phyloP scores from a whole-genome alignment of 331 rosid species.

The Quercus lobata region DNA sequence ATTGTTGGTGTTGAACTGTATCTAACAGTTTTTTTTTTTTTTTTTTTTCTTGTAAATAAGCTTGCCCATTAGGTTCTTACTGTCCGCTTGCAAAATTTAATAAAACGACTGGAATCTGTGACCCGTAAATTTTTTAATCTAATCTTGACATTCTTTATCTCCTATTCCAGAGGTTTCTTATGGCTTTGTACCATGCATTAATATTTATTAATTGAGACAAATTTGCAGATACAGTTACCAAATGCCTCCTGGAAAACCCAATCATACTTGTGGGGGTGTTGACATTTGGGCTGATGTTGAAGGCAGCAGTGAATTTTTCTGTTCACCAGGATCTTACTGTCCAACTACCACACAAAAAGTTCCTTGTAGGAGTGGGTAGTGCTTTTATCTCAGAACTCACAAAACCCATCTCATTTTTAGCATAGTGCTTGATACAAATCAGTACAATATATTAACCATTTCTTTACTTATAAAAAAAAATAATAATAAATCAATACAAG shows the following conservation, averaged over 20 bases:
- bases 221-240: conserved; percentile 74
- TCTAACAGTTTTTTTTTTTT: not conserved
- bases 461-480: too few relatives aligned
- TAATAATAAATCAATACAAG: not conserved
- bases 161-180: not conserved
- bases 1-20: not conserved
- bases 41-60: conserved; percentile 38
- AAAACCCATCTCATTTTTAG: not conserved
- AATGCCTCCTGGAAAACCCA: conserved; percentile 54
- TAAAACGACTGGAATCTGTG: conserved; percentile 58
- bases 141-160: not conserved
- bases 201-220: conserved; percentile 17
- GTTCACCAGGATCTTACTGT: conserved; percentile 80
- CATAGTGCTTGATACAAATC: not conserved
- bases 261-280: conserved; percentile 84
- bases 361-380: conserved; percentile 70
- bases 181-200: conserved; percentile 1
- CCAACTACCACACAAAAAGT: conserved; percentile 50
- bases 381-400: conserved; percentile 33
- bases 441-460: not conserved
- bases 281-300: conserved; percentile 63
- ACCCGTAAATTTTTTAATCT: conserved; percentile 56
- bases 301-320: conserved; percentile 63
- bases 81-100: conserved; percentile 66
- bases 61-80: conserved; percentile 84